These are phyloP conservation scores for Juglanconis sp. DNA, from an alignment of 2,329 filamentous ascomycete species.

Conservation along the genomic window DNA sequence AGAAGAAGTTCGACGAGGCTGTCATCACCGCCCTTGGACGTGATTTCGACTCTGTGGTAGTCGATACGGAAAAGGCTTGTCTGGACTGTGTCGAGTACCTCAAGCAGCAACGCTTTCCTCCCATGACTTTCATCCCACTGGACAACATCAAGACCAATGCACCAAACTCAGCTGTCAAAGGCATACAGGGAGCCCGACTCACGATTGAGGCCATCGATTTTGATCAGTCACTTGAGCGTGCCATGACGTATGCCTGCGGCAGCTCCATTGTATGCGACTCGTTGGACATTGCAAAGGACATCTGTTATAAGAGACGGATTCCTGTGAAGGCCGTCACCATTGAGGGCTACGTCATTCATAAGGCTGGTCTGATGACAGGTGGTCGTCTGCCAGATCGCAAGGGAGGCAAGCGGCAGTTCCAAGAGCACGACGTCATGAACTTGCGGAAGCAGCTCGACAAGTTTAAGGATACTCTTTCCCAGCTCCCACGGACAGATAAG, in stretches of 20 bases:
- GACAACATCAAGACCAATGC: conserved; percentile 96
- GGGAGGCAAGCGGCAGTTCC: conserved; percentile 76
- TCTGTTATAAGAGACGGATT: conserved; percentile 80
- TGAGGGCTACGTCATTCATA: conserved; percentile 95
- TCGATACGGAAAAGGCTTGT: conserved; percentile 91
- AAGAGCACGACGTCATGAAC: conserved; percentile 84
- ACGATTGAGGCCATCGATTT: conserved; percentile 97
- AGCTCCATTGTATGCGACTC: conserved; percentile 93
- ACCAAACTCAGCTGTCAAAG: conserved; percentile 85
- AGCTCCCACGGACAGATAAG: conserved; percentile 75
- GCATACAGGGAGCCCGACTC: conserved; percentile 78
- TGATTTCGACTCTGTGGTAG: conserved; percentile 91
- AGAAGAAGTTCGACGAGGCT: conserved; percentile 93
- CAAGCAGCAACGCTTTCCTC: conserved; percentile 80
- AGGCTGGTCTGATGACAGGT: conserved; percentile 94
- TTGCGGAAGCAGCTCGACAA: conserved; percentile 74
- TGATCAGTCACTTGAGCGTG: conserved; percentile 81
- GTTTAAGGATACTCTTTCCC: conserved; percentile 72
- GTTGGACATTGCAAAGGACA: conserved; percentile 78
- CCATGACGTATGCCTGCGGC: conserved; percentile 91
- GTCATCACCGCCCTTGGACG: conserved; percentile 88
- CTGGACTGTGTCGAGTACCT: conserved; percentile 93
- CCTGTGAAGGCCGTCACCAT: conserved; percentile 92
- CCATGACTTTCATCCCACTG: conserved; percentile 91
- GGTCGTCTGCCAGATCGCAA: conserved; percentile 76